Conservation (phyloP, 176 grass and related monocot genomes). For the Raddia guianensis region DNA sequence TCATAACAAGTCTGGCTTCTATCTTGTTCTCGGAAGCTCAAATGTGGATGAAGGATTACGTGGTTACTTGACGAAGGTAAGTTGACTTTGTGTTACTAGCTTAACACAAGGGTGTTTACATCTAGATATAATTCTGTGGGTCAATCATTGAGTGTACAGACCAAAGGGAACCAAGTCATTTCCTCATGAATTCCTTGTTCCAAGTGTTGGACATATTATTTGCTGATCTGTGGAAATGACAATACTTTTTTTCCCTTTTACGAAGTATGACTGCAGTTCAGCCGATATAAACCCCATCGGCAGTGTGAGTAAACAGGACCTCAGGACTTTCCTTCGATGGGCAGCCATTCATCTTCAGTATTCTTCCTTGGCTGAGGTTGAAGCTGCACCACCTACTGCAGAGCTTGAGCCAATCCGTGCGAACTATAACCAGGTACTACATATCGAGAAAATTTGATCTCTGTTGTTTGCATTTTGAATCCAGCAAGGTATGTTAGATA, state of each 20-base stretch:
- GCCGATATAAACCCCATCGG: constrained; percentile 98
- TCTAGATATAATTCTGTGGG: neutral
- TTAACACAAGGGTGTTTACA: neutral
- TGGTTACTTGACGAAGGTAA: constrained; percentile 99
- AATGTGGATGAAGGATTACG: constrained; percentile 97
- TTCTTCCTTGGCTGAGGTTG: constrained; percentile 87
- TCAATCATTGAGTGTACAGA: neutral
- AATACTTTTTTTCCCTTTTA: constrained; percentile 26
- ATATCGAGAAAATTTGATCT: constrained; percentile 20
- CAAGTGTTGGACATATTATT: neutral
- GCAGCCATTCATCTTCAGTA: constrained; percentile 82
- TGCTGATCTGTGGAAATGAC: constrained; percentile 13
- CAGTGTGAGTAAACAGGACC: constrained; percentile 96
- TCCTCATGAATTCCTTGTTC: neutral
- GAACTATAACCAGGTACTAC: constrained; percentile 73
- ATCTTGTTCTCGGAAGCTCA: constrained; percentile 96
- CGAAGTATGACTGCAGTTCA: constrained; percentile 98
- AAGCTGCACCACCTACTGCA: constrained; percentile 97
- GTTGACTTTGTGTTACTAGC: constrained; percentile 16
- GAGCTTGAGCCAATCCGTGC: constrained; percentile 91
- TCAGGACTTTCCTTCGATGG: constrained; percentile 90
- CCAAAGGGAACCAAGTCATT: constrained; percentile 18
- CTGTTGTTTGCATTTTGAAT: constrained; percentile 6
- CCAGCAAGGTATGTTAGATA: neutral
- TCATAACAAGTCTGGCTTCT: constrained; percentile 94